Evolutionary conservation across 176 grass and related monocot species (phyloP).

Genomic region (Otatea glauca): DNA sequence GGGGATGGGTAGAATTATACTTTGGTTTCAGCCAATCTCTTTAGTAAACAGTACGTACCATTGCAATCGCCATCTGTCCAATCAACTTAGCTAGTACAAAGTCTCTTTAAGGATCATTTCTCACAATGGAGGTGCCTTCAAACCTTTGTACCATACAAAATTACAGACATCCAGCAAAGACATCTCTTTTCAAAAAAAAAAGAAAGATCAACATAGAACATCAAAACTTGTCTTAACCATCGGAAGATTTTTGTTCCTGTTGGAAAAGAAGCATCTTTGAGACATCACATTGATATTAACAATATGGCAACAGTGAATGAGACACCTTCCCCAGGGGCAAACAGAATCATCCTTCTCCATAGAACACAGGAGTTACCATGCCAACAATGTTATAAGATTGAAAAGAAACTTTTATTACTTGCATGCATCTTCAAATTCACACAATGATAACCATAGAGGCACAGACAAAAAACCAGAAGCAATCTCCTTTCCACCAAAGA

Average conservation of each 20-base stretch:
- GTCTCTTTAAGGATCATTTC: neutral
- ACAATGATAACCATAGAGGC: constrained; percentile 1
- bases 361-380: neutral
- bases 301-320: neutral
- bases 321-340: neutral
- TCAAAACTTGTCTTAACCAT: constrained; percentile 1
- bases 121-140: neutral
- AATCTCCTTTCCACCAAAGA: no score
- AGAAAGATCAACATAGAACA: neutral
- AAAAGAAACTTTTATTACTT: neutral
- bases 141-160: neutral
- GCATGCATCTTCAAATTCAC: neutral
- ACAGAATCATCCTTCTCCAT: neutral
- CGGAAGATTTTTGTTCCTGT: neutral
- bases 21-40: neutral
- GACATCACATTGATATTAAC: neutral
- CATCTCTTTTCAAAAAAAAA: no score
- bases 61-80: neutral
- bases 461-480: no score
- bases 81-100: constrained; percentile 3
- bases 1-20: neutral
- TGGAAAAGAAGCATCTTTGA: neutral
- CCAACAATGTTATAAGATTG: constrained; percentile 11
- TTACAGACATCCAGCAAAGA: neutral
- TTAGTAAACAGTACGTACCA: constrained; percentile 8